Evolutionary conservation across 78 protist genomes (phyloP).

Genomic region (Cavenderia fasciculata): DNA sequence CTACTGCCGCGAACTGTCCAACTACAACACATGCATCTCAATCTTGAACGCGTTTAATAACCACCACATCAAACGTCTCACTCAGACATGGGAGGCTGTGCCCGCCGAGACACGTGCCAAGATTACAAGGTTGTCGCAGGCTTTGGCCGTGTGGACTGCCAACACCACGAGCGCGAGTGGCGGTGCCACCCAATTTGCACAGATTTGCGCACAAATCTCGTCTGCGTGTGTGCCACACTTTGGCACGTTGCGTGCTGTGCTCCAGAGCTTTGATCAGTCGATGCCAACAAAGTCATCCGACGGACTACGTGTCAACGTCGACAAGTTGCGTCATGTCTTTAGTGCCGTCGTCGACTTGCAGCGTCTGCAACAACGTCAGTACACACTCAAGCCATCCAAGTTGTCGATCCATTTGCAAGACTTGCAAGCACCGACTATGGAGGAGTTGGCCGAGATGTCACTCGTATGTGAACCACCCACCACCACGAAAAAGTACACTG

Average conservation of each 20-base stretch:
- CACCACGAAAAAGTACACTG: conserved; percentile 12
- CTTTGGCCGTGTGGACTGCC: conserved; percentile 19
- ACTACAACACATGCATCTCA: conserved; percentile 29
- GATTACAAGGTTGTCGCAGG: neutral
- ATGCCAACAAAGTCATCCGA: conserved; percentile 42
- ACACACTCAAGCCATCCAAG: conserved; percentile 45
- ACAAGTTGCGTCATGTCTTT: conserved; percentile 42
- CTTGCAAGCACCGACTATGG: conserved; percentile 19
- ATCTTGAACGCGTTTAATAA: conserved; percentile 34
- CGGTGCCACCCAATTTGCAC: too few relatives aligned
- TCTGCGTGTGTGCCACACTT: conserved; percentile 70
- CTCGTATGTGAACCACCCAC: conserved; percentile 54
- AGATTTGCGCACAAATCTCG: conserved; percentile 7
- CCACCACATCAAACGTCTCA: conserved; percentile 62
- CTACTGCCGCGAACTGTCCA: conserved; percentile 42
- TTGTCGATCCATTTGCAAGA: conserved; percentile 65
- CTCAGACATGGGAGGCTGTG: conserved; percentile 51
- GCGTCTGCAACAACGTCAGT: conserved; percentile 42
- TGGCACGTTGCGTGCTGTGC: conserved; percentile 1
- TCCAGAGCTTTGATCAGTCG: conserved; percentile 29
- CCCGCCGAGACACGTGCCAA: conserved; percentile 47
- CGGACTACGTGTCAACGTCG: conserved; percentile 27
- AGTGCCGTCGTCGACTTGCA: conserved; percentile 41
- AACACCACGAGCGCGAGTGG: neutral
- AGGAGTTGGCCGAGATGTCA: conserved; percentile 59